A percentile compares a stretch with the other conserved stretches of the same genome.
Conservation (phyloP, 345 rosid genomes). For the Euphorbia peplus region DNA sequence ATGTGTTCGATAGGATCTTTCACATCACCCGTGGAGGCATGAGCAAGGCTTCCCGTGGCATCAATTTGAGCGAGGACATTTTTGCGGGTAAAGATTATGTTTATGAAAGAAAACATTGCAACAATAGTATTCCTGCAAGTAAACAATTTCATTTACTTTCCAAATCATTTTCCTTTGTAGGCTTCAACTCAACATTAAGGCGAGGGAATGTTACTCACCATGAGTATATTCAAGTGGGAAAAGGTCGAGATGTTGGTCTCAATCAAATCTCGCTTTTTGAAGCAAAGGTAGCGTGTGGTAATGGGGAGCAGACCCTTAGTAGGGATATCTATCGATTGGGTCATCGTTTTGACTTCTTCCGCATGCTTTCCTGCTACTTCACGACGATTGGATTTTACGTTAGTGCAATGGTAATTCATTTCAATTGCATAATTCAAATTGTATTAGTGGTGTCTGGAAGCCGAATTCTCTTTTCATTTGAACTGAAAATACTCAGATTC, state of each 20-base stretch:
- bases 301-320: conserved; percentile 93
- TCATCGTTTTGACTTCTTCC: conserved; percentile 95
- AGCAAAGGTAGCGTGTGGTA: conserved; percentile 98
- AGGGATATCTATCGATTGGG: conserved; percentile 91
- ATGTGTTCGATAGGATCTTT: conserved; percentile 90
- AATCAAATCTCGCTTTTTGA: conserved; percentile 96
- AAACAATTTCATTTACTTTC: conserved; percentile 2
- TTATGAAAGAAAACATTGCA: not conserved
- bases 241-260: conserved; percentile 98
- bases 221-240: conserved; percentile 99
- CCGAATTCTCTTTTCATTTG: too few relatives aligned
- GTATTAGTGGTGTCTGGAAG: too few relatives aligned
- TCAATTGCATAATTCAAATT: conserved; percentile 13
- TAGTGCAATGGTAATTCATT: conserved; percentile 77
- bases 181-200: conserved; percentile 90
- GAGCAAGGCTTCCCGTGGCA: conserved; percentile 92
- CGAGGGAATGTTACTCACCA: conserved; percentile 96
- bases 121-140: not conserved
- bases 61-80: conserved; percentile 96
- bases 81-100: conserved; percentile 68
- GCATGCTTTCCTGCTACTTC: conserved; percentile 87
- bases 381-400: conserved; percentile 85
- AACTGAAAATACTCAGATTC: too few relatives aligned
- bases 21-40: conserved; percentile 97
- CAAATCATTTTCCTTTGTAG: conserved; percentile 32